Evolutionary conservation across 2,329 filamentous ascomycete genomes (phyloP), one percentile per base, ranked within the genome.

Genomic region (Pseudopyricularia cyperi): DNA sequence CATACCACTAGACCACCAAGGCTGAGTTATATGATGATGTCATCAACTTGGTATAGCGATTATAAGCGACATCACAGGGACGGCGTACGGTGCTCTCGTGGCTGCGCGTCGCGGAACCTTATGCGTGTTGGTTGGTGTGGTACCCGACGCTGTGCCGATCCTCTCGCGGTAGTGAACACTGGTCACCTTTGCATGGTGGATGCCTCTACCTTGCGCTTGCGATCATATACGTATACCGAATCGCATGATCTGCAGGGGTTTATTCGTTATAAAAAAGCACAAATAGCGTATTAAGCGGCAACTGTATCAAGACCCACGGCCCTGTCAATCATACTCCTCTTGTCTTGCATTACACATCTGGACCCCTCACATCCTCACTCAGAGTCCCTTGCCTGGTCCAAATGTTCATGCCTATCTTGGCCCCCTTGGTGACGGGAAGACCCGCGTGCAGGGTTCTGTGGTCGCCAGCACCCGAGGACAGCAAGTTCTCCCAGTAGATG

Each of bases 1-100:
- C 75, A 79, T 79, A 79, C 76, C 76, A 74, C 76, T 77, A 77
- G 75, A 80, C 2, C 60, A 71, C 15, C 32, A n/a, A n/a, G n/a
- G n/a, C n/a, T n/a, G n/a, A n/a, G n/a, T n/a, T n/a, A n/a, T n/a
- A n/a, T n/a, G n/a, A n/a, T n/a, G n/a, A n/a, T n/a, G n/a, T n/a
- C n/a, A n/a, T n/a, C n/a, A n/a, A n/a, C n/a, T n/a, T n/a, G n/a
- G n/a, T n/a, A n/a, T n/a, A n/a, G n/a, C n/a, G n/a, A n/a, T n/a
- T n/a, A n/a, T n/a, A n/a, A n/a, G n/a, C n/a, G n/a, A n/a, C n/a
- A n/a, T n/a, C n/a, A n/a, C n/a, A n/a, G n/a, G n/a, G n/a, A n/a
- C n/a, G n/a, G n/a, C n/a, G n/a, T n/a, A n/a, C n/a, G n/a, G n/a
- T n/a, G n/a, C n/a, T n/a, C n/a, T n/a, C n/a, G n/a, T n/a, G n/a